Evolutionary conservation across 2,329 filamentous ascomycete genomes (phyloP).

Genomic region (Septoria linicola): DNA sequence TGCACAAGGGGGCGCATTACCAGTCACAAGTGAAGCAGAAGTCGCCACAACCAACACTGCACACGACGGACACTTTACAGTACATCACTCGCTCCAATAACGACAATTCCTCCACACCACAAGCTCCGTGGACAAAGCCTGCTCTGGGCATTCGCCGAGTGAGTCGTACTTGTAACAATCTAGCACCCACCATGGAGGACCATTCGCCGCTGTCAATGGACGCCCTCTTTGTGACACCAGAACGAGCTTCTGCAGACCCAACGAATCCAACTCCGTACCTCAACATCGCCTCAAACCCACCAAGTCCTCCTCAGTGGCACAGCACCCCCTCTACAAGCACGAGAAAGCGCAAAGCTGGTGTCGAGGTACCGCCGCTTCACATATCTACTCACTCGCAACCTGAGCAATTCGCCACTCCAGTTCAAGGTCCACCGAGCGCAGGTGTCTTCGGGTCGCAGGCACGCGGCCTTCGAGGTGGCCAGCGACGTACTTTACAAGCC

Average conservation of each 20-base stretch:
- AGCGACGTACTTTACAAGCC: background rate
- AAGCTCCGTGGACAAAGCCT: background rate
- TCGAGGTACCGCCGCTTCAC: background rate
- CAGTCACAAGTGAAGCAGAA: too few species aligned
- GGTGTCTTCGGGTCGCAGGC: constrained; percentile 20
- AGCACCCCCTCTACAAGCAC: background rate
- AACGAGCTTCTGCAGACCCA: background rate
- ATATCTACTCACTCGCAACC: background rate
- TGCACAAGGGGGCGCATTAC: too few species aligned
- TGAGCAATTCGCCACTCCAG: background rate
- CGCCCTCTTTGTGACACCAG: background rate
- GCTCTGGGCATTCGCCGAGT: background rate
- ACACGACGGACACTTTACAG: too few species aligned
- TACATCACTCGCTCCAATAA: too few species aligned
- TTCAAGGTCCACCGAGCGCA: background rate
- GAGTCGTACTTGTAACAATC: background rate
- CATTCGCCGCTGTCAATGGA: background rate
- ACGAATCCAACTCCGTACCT: too few species aligned
- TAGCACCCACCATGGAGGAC: background rate
- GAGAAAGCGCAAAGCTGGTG: background rate
- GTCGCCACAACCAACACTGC: too few species aligned
- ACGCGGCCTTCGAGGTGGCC: constrained; percentile 11
- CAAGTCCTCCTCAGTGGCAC: background rate
- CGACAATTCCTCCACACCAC: too few species aligned
- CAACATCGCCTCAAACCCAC: too few species aligned